phyloP scores from a whole-genome alignment of 108 stramenopile species.

The Stephanodiscus triporus region DNA sequence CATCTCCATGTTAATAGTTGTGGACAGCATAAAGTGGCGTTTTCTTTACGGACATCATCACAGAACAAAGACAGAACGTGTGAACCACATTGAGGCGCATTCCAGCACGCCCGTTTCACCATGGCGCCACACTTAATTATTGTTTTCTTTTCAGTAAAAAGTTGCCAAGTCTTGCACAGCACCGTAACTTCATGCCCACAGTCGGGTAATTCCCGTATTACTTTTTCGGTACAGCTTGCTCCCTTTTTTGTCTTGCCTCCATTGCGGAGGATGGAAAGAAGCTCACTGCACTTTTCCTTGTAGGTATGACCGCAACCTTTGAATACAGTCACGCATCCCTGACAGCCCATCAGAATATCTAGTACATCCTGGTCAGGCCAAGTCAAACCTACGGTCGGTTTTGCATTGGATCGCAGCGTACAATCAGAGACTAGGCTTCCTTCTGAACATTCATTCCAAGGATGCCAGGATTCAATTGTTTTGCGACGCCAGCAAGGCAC shows the following conservation, averaged over 20 bases:
- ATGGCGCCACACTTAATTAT: neutral
- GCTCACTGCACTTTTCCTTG: constrained; percentile 20
- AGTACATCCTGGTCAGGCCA: constrained; percentile 26
- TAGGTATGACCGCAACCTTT: constrained; percentile 22
- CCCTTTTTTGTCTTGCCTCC: constrained; percentile 28
- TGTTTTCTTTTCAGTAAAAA: constrained; percentile 8
- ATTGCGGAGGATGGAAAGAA: constrained; percentile 12
- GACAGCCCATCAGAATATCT: constrained; percentile 8
- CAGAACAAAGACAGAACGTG: constrained; percentile 1
- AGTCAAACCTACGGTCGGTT: constrained; percentile 3
- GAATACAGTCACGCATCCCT: constrained; percentile 8
- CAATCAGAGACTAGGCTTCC: neutral
- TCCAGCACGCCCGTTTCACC: constrained; percentile 15
- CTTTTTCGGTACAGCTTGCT: constrained; percentile 14
- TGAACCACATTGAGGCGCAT: constrained; percentile 12
- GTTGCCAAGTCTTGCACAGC: constrained; percentile 15
- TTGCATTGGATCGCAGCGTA: constrained; percentile 14
- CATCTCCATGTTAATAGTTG: constrained; percentile 12
- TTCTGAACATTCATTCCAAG: constrained; percentile 15
- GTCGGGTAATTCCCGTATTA: constrained; percentile 19
- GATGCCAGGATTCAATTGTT: constrained; percentile 19
- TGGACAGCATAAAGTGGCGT: constrained; percentile 12
- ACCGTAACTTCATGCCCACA: constrained; percentile 22
- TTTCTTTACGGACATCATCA: constrained; percentile 9
- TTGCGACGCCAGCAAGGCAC: constrained; percentile 22